Conservation (phyloP, 345 rosid species). For the Laguncularia racemosa region DNA sequence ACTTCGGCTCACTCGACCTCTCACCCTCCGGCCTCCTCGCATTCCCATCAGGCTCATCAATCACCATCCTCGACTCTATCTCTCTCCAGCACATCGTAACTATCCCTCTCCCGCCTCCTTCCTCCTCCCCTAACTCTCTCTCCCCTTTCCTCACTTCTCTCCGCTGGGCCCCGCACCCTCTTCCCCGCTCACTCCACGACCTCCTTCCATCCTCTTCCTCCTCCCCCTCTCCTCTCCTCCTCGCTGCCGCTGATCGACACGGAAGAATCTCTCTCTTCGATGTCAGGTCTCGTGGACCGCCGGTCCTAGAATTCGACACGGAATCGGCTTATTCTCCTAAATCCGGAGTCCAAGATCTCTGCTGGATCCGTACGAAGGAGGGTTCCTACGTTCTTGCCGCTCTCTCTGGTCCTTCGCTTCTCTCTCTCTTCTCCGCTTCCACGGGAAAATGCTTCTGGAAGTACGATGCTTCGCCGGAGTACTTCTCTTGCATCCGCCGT, state of each 20-base stretch:
- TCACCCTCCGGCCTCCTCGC: slow-evolving; percentile 80
- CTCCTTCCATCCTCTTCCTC: slow-evolving; percentile 74
- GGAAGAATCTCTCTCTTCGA: slow-evolving; percentile 86
- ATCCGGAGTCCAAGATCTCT: slow-evolving; percentile 79
- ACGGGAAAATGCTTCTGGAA: slow-evolving; percentile 53
- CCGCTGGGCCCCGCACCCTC: slow-evolving; percentile 83
- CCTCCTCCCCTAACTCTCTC: slow-evolving; percentile 38
- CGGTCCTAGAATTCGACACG: slow-evolving; percentile 56
- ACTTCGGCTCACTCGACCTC: slow-evolving; percentile 80
- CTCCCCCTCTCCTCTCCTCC: slow-evolving; percentile 62
- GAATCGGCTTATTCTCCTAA: slow-evolving; percentile 37
- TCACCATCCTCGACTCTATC: slow-evolving; percentile 64
- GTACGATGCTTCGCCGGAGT: slow-evolving; percentile 72
- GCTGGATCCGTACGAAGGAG: slow-evolving; percentile 58
- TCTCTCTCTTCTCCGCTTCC: slow-evolving; percentile 47
- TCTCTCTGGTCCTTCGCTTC: slow-evolving; percentile 61
- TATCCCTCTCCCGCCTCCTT: slow-evolving; percentile 59
- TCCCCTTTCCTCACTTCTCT: slow-evolving; percentile 81
- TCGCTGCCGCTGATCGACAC: slow-evolving; percentile 91
- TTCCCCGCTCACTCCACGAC: slow-evolving; percentile 63
- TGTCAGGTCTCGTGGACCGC: slow-evolving; percentile 52
- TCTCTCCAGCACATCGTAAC: slow-evolving; percentile 82
- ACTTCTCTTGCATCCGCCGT: slow-evolving; percentile 72
- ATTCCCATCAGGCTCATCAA: slow-evolving; percentile 75
- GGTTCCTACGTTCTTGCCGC: slow-evolving; percentile 59